phyloP scores from a whole-genome alignment of 208 protist genomes.

The Tritrichomonas musculus region DNA sequence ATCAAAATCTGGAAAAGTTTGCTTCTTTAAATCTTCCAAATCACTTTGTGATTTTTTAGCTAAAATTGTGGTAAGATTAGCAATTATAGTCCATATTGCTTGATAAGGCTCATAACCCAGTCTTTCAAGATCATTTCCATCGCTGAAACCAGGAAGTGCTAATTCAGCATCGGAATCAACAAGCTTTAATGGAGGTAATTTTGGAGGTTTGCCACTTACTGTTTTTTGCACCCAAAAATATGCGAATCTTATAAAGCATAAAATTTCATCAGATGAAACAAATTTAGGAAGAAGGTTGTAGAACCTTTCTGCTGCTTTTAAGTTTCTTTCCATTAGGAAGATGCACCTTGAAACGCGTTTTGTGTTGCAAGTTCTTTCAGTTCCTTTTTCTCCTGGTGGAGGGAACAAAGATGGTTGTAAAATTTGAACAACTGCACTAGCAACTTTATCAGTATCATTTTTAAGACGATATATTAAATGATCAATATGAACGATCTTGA shows the following conservation, averaged over 20 bases:
- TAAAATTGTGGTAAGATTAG: not conserved
- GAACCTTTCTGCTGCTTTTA: not conserved
- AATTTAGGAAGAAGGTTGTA: not conserved
- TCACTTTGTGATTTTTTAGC: not conserved
- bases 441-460: not conserved
- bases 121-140: not conserved
- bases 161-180: not conserved
- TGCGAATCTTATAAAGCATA: not conserved
- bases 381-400: not conserved
- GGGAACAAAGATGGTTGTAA: not conserved
- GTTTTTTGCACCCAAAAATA: not conserved
- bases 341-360: not conserved
- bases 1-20: not conserved
- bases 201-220: not conserved
- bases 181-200: not conserved
- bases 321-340: not conserved
- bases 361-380: not conserved
- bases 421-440: not conserved
- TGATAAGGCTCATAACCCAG: not conserved
- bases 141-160: not conserved
- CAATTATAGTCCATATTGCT: not conserved
- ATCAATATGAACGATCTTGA: not conserved
- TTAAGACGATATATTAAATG: slow-evolving; percentile 2
- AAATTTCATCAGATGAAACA: not conserved
- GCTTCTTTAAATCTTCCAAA: not conserved